These are phyloP conservation scores for Sporothrix brasiliensis DNA, from an alignment of 2,329 filamentous ascomycete genomes.

Conservation along the genomic window DNA sequence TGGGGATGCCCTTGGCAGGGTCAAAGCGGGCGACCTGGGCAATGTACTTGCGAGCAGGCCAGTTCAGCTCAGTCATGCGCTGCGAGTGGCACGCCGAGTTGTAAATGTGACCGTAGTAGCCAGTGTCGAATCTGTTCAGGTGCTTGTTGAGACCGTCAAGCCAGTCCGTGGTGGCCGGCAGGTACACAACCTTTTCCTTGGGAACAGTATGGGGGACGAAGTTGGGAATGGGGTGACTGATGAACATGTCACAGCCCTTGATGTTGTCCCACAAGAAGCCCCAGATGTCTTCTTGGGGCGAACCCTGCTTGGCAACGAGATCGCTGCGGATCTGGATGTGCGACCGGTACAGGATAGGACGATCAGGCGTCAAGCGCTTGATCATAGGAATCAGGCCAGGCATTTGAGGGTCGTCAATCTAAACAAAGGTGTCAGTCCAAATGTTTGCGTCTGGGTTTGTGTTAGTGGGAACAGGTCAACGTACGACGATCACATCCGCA, in stretches of 20 bases:
- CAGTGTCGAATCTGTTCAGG: constrained; percentile 68
- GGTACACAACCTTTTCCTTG: constrained; percentile 67
- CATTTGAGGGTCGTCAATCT: constrained; percentile 85
- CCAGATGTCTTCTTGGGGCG: constrained; percentile 75
- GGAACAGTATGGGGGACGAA: constrained; percentile 74
- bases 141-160: constrained; percentile 79
- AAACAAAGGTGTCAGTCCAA: not conserved
- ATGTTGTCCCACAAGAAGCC: constrained; percentile 73
- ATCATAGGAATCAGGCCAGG: constrained; percentile 74
- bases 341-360: constrained; percentile 77
- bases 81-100: constrained; percentile 63
- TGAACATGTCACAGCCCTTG: constrained; percentile 72
- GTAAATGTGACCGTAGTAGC: constrained; percentile 76
- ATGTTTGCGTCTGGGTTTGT: not conserved
- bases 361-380: constrained; percentile 69
- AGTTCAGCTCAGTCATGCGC: constrained; percentile 61
- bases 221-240: constrained; percentile 75
- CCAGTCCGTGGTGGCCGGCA: constrained; percentile 83
- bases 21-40: constrained; percentile 82
- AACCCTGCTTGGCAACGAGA: constrained; percentile 63
- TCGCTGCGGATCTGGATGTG: constrained; percentile 83
- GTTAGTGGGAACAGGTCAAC: constrained; percentile 35
- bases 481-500: constrained; percentile 71
- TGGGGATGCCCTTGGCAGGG: constrained; percentile 78
- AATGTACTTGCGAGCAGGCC: constrained; percentile 70